Percentiles rank a stretch among this genome's conserved stretches.
phyloP scores from a whole-genome alignment of 2,329 filamentous ascomycete species.

The Xylaria sp. region DNA sequence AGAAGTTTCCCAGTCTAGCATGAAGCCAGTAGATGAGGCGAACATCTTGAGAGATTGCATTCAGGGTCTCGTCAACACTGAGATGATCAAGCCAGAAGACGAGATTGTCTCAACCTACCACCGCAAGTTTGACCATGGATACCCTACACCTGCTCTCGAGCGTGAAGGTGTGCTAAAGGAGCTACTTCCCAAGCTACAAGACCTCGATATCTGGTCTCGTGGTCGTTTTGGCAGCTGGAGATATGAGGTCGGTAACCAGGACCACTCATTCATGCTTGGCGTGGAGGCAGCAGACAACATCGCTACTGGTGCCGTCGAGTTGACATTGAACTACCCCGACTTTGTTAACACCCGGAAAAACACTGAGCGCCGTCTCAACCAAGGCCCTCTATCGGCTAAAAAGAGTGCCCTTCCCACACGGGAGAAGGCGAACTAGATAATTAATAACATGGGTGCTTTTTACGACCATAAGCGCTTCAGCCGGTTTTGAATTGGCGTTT shows the following conservation, averaged over 20 bases:
- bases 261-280: constrained; percentile 97
- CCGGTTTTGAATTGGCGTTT: constrained; percentile 24
- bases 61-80: constrained; percentile 96
- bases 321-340: constrained; percentile 96
- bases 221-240: constrained; percentile 98
- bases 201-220: constrained; percentile 91
- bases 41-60: constrained; percentile 92
- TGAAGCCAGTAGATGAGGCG: constrained; percentile 92
- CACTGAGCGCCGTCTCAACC: constrained; percentile 70
- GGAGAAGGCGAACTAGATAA: constrained; percentile 30
- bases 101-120: constrained; percentile 99
- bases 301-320: constrained; percentile 86
- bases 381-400: constrained; percentile 53
- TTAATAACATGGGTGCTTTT: constrained; percentile 15
- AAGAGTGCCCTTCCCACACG: constrained; percentile 54
- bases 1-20: constrained; percentile 92
- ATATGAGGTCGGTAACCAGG: constrained; percentile 96
- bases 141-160: constrained; percentile 94
- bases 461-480: constrained; percentile 26
- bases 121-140: constrained; percentile 97
- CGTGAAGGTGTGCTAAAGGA: constrained; percentile 93
- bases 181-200: constrained; percentile 91
- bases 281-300: constrained; percentile 94
- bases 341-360: constrained; percentile 87
- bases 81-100: constrained; percentile 90